Evolutionary conservation across 2,329 filamentous ascomycete genomes (phyloP).

Genomic region (Periconia digitata): DNA sequence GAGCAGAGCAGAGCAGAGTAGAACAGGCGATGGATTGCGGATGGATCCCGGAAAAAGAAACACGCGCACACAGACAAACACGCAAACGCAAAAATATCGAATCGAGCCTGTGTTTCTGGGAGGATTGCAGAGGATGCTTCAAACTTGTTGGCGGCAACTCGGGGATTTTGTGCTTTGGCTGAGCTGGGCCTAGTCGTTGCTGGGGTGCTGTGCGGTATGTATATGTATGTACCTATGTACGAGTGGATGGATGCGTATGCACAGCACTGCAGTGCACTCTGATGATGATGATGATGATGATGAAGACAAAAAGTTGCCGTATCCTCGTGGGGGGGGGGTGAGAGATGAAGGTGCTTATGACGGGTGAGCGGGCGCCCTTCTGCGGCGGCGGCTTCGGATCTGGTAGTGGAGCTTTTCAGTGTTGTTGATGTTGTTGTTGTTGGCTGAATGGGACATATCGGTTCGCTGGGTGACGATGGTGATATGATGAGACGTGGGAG

Average conservation of each 20-base stretch:
- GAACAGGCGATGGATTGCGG: not conserved
- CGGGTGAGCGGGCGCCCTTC: conserved; percentile 9
- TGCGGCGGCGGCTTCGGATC: conserved; percentile 40
- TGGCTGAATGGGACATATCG: conserved; percentile 32
- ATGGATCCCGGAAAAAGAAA: not conserved
- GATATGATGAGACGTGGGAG: not conserved
- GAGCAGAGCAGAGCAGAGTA: not conserved
- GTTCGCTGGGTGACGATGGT: not conserved
- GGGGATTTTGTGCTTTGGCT: not conserved
- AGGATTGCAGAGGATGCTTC: not conserved
- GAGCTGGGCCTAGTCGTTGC: not conserved
- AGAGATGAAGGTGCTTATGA: conserved; percentile 2
- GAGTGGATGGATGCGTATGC: too few relatives aligned
- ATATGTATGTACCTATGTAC: not conserved
- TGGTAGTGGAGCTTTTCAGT: too few relatives aligned
- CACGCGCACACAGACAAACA: not conserved
- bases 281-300: conserved; percentile 10
- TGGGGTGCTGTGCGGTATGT: not conserved
- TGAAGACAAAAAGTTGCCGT: not conserved
- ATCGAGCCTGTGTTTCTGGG: too few relatives aligned
- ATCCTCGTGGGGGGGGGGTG: conserved; percentile 7
- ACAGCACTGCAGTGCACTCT: too few relatives aligned
- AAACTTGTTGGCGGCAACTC: not conserved
- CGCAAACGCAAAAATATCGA: too few relatives aligned
- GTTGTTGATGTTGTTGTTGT: conserved; percentile 22